phyloP scores from a whole-genome alignment of 805 yeast species.

The Yarrowia bubula region DNA sequence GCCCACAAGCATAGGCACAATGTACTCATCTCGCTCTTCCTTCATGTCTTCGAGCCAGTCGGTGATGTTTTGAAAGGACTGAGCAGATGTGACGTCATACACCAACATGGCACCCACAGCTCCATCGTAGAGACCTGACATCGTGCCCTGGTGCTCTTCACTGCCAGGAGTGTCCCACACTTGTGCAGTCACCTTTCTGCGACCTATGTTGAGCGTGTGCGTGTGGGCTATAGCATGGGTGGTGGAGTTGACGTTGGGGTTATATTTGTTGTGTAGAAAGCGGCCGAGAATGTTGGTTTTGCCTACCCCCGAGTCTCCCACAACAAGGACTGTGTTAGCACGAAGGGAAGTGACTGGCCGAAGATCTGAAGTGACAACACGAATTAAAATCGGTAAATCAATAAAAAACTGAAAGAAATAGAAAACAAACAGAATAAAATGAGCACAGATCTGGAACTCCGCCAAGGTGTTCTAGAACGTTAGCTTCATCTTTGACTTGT shows the following conservation, averaged over 20 bases:
- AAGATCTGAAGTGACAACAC: neutral
- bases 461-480: no score
- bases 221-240: slow-evolving; percentile 98
- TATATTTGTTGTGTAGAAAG: slow-evolving; percentile 93
- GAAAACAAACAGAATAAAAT: neutral
- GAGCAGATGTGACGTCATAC: slow-evolving; percentile 90
- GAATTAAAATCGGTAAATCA: neutral
- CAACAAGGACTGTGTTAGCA: slow-evolving; percentile 63
- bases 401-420: neutral
- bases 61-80: slow-evolving; percentile 80
- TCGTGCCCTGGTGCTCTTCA: slow-evolving; percentile 72
- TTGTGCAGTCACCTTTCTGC: slow-evolving; percentile 92
- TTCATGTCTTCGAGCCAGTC: slow-evolving; percentile 89
- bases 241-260: slow-evolving; percentile 90
- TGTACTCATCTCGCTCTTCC: slow-evolving; percentile 93
- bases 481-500: no score
- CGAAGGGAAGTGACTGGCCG: neutral
- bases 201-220: slow-evolving; percentile 88
- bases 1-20: slow-evolving; percentile 70
- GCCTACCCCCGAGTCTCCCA: slow-evolving; percentile 97
- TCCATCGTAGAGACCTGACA: slow-evolving; percentile 60
- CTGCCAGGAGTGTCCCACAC: slow-evolving; percentile 99
- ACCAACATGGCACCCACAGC: slow-evolving; percentile 95
- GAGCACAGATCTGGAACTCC: no score
- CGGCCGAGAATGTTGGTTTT: slow-evolving; percentile 90